Evolutionary conservation across 2,329 filamentous ascomycete genomes (phyloP).

Genomic region (Penicillium rolfsii): DNA sequence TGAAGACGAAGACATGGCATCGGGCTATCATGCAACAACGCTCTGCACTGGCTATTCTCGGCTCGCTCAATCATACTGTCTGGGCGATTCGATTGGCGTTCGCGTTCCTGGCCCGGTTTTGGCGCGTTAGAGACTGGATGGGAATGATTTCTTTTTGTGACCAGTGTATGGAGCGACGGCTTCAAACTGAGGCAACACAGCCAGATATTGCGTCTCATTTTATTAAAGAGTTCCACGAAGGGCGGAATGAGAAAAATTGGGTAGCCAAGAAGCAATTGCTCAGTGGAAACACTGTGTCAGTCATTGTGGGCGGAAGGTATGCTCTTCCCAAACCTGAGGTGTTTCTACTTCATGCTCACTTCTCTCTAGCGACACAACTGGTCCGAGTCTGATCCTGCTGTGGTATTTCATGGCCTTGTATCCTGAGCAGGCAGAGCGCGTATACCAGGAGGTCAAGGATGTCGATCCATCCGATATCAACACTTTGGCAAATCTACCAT

Average conservation of each 20-base stretch:
- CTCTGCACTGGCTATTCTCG: constrained; percentile 20
- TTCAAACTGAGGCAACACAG: constrained; percentile 3
- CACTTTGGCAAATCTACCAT: background rate
- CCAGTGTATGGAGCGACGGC: constrained; percentile 40
- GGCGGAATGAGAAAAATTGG: background rate
- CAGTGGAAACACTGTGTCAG: background rate
- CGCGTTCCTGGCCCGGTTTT: constrained; percentile 10
- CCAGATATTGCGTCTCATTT: constrained; percentile 18
- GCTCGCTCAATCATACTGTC: constrained; percentile 20
- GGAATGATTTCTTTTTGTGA: constrained; percentile 24
- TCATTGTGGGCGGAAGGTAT: constrained; percentile 2
- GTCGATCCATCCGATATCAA: background rate
- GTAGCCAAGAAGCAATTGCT: background rate
- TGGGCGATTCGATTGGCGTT: constrained; percentile 33
- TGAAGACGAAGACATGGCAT: constrained; percentile 26
- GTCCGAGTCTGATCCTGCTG: constrained; percentile 11
- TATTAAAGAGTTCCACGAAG: constrained; percentile 13
- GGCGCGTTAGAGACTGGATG: constrained; percentile 16
- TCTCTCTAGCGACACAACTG: constrained; percentile 15
- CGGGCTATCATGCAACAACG: constrained; percentile 20
- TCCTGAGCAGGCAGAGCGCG: constrained; percentile 4
- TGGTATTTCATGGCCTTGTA: constrained; percentile 19
- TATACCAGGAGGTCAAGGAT: background rate
- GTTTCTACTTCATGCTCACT: background rate
- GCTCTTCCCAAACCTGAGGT: background rate